These are phyloP conservation scores for Naganishia antarctica DNA, from an alignment of 768 basidiomycete genomes.

Conservation along the genomic window DNA sequence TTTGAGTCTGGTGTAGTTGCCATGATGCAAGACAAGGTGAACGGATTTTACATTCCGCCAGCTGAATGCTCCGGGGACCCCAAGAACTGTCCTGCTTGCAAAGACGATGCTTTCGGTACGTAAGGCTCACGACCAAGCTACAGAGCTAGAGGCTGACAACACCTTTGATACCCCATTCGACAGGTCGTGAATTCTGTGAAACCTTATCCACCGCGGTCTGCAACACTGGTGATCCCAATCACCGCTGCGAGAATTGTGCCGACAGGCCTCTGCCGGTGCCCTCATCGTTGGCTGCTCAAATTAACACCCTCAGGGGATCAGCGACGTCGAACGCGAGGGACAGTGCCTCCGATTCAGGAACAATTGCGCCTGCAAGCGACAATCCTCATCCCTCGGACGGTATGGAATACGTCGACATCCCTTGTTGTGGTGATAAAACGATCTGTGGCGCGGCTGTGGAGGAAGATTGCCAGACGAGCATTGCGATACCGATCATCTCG, in stretches of 20 bases:
- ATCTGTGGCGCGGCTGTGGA: conserved; percentile 21
- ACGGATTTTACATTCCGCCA: conserved; percentile 24
- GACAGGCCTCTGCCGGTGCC: conserved; percentile 7
- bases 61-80: conserved; percentile 29
- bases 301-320: not conserved
- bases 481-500: conserved; percentile 16
- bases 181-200: conserved; percentile 31
- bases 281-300: not conserved
- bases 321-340: conserved; percentile 12
- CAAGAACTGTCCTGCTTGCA: conserved; percentile 28
- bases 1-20: conserved; percentile 11
- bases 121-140: not conserved
- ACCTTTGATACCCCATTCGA: not conserved
- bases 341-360: not conserved
- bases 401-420: conserved; percentile 24
- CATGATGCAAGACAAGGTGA: conserved; percentile 14
- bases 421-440: conserved; percentile 27
- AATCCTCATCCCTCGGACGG: not conserved
- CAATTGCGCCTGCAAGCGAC: not conserved
- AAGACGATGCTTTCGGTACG: conserved; percentile 30
- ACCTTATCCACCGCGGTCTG: conserved; percentile 26
- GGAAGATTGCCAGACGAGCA: conserved; percentile 6
- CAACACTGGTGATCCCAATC: conserved; percentile 20
- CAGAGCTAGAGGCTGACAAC: not conserved
- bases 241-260: conserved; percentile 25